Conservation (phyloP, 768 basidiomycete genomes). For the Pulveroboletus frians region DNA sequence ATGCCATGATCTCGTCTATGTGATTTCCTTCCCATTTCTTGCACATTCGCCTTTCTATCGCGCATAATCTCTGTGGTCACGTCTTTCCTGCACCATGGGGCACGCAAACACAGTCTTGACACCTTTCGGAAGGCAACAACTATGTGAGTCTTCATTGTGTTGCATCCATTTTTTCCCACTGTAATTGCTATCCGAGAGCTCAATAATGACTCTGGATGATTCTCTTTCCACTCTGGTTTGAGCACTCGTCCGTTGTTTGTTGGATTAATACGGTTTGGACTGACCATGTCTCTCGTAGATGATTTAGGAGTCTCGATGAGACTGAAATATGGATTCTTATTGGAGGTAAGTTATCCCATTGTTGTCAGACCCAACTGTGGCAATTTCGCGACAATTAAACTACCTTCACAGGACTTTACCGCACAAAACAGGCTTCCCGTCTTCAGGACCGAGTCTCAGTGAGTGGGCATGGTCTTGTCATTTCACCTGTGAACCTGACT, state of each 20-base stretch:
- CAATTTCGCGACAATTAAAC: neutral
- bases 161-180: neutral
- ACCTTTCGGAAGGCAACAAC: conserved; percentile 85
- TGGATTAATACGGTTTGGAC: neutral
- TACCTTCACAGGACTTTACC: conserved; percentile 49
- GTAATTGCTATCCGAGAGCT: neutral
- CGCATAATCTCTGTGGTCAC: neutral
- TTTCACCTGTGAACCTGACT: neutral
- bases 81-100: too few relatives aligned
- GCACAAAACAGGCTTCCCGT: conserved; percentile 60
- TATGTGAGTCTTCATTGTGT: conserved; percentile 46
- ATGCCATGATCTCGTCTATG: neutral
- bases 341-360: conserved; percentile 39
- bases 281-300: conserved; percentile 30
- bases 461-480: conserved; percentile 15
- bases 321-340: conserved; percentile 73
- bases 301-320: conserved; percentile 67
- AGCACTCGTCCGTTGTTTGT: neutral
- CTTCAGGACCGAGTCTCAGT: conserved; percentile 77
- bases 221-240: neutral
- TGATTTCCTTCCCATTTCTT: neutral
- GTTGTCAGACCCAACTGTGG: conserved; percentile 1
- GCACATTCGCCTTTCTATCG: neutral
- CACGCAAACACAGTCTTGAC: conserved; percentile 53
- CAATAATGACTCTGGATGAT: too few relatives aligned